Percentiles rank a stretch among this genome's conserved stretches.
Evolutionary conservation across 768 basidiomycete species (phyloP).

Genomic region (Mycena galopus): DNA sequence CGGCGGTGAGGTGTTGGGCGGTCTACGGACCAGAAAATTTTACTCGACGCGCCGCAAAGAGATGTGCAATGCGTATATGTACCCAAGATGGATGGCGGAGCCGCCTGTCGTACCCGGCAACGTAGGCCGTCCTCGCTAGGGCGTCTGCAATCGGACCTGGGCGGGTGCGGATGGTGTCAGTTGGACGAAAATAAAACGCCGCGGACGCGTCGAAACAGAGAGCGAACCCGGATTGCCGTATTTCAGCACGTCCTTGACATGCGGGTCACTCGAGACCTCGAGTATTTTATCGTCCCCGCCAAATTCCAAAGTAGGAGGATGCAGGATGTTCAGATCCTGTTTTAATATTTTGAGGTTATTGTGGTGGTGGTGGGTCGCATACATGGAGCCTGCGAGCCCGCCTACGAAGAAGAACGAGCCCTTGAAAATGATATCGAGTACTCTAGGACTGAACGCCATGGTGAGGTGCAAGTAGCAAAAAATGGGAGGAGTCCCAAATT

Average conservation of each 20-base stretch:
- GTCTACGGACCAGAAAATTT: slow-evolving; percentile 68
- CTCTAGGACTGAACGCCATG: slow-evolving; percentile 23
- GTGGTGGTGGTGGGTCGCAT: slow-evolving; percentile 38
- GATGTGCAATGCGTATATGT: neutral
- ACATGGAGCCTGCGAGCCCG: slow-evolving; percentile 36
- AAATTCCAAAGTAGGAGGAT: slow-evolving; percentile 32
- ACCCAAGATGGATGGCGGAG: slow-evolving; percentile 96
- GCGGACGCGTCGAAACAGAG: slow-evolving; percentile 11
- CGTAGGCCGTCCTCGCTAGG: slow-evolving; percentile 85
- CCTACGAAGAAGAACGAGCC: slow-evolving; percentile 31
- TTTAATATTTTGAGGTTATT: slow-evolving; percentile 38
- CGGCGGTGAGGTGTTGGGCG: slow-evolving; percentile 92
- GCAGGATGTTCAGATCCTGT: slow-evolving; percentile 35
- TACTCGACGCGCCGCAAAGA: neutral
- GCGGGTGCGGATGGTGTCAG: slow-evolving; percentile 5
- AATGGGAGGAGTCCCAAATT: too few relatives aligned
- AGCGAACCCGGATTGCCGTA: slow-evolving; percentile 85
- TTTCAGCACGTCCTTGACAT: slow-evolving; percentile 62
- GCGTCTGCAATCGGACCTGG: slow-evolving; percentile 88
- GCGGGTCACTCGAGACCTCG: slow-evolving; percentile 29
- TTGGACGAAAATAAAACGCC: neutral
- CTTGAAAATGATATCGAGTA: slow-evolving; percentile 35
- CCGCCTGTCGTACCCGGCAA: slow-evolving; percentile 91
- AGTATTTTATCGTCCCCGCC: slow-evolving; percentile 25
- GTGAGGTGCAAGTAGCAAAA: slow-evolving; percentile 1